Conservation (phyloP, 2,329 filamentous ascomycete species). For the Zasmidium citrigriseum region DNA sequence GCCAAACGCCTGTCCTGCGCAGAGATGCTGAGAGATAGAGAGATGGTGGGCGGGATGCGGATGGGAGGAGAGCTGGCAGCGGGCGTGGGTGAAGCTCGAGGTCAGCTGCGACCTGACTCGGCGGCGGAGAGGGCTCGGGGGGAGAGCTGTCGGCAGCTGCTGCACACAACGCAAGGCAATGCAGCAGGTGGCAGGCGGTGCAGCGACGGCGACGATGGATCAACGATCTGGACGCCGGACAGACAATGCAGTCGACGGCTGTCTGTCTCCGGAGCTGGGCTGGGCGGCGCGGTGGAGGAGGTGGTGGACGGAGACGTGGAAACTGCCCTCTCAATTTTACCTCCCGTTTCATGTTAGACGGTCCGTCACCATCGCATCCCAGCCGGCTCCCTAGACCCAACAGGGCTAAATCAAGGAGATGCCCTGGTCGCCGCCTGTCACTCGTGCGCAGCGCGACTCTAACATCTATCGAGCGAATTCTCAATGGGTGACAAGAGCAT, state of each 20-base stretch:
- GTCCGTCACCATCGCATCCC: background rate
- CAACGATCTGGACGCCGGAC: too few species aligned
- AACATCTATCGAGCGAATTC: background rate
- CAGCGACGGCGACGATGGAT: too few species aligned
- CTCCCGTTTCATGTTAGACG: background rate
- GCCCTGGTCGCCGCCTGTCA: background rate
- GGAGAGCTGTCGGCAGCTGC: background rate
- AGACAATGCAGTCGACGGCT: background rate
- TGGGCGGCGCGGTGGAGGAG: background rate
- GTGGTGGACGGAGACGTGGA: background rate
- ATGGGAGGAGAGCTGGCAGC: background rate
- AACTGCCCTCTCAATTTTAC: background rate
- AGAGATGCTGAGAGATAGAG: slow-evolving; percentile 8
- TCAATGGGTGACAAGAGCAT: background rate
- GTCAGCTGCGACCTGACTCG: slow-evolving; percentile 5
- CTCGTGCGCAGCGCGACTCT: background rate
- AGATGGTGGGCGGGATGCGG: slow-evolving; percentile 10
- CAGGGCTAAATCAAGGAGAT: background rate
- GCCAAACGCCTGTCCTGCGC: slow-evolving; percentile 21
- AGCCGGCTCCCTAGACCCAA: background rate
- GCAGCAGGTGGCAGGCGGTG: too few species aligned
- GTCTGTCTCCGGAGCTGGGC: background rate
- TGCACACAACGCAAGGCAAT: too few species aligned
- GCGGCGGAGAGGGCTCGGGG: background rate
- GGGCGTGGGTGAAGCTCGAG: background rate